Evolutionary conservation across 495 filamentous ascomycete species (phyloP).

Genomic region (Talaromyces adpressus): DNA sequence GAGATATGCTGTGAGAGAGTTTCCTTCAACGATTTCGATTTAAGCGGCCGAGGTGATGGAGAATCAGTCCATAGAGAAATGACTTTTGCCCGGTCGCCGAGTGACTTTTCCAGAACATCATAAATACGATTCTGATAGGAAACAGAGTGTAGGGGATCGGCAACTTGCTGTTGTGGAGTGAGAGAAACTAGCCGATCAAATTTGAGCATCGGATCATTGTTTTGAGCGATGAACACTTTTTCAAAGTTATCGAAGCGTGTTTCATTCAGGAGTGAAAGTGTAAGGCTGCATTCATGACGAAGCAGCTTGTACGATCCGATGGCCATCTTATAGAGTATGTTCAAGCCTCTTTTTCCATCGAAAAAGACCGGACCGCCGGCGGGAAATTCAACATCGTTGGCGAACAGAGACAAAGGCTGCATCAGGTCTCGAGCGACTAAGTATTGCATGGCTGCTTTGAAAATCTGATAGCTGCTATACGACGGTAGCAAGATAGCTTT

Average conservation of each 20-base stretch:
- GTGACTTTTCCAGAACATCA: slow-evolving; percentile 54
- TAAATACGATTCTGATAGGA: slow-evolving; percentile 40
- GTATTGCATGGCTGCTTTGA: slow-evolving; percentile 85
- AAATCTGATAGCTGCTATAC: slow-evolving; percentile 87
- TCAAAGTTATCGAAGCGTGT: slow-evolving; percentile 73
- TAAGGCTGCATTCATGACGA: slow-evolving; percentile 62
- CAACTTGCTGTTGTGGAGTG: slow-evolving; percentile 20
- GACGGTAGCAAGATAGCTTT: slow-evolving; percentile 64
- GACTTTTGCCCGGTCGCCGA: slow-evolving; percentile 65
- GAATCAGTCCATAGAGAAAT: slow-evolving; percentile 48
- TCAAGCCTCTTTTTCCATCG: slow-evolving; percentile 66
- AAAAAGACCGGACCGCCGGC: slow-evolving; percentile 38
- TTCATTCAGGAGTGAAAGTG: slow-evolving; percentile 67
- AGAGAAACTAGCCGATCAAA: slow-evolving; percentile 58
- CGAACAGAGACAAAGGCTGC: slow-evolving; percentile 51
- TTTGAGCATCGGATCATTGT: slow-evolving; percentile 55
- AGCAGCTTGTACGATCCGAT: slow-evolving; percentile 70
- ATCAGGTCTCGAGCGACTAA: slow-evolving; percentile 64
- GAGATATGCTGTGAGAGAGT: slow-evolving; percentile 30
- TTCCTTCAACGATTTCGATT: slow-evolving; percentile 18
- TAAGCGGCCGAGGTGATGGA: slow-evolving; percentile 28
- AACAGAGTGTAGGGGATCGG: slow-evolving; percentile 22
- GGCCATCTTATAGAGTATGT: slow-evolving; percentile 88
- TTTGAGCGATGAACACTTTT: slow-evolving; percentile 69
- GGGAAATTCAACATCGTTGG: slow-evolving; percentile 23